Evolutionary conservation across 345 rosid species (phyloP).

Genomic region (Acer saccharum): DNA sequence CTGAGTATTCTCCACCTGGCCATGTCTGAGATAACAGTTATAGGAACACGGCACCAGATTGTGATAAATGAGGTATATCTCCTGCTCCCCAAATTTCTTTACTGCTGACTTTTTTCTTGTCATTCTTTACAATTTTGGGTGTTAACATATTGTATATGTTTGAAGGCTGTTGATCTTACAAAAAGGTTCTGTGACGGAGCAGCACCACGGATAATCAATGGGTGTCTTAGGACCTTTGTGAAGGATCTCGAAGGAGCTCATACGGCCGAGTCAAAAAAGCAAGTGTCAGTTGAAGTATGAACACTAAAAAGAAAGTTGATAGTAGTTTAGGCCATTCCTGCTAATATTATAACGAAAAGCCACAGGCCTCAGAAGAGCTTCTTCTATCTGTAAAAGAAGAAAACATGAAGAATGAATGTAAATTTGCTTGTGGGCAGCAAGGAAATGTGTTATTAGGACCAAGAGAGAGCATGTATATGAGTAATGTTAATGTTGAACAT

Average conservation of each 20-base stretch:
- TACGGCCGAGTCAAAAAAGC: conserved; percentile 29
- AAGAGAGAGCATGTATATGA: conserved; percentile 21
- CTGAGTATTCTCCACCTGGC: conserved; percentile 89
- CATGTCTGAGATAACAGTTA: conserved; percentile 86
- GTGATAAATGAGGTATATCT: conserved; percentile 85
- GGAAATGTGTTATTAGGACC: background rate
- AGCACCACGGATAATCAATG: conserved; percentile 89
- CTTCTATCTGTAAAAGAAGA: background rate
- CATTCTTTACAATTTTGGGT: background rate
- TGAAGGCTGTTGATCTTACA: conserved; percentile 94
- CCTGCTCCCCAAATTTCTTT: background rate
- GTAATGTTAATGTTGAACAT: background rate
- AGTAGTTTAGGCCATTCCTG: background rate
- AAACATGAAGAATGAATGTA: background rate
- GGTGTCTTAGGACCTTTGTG: conserved; percentile 87
- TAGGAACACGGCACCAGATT: conserved; percentile 86
- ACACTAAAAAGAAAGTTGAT: background rate
- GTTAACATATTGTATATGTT: background rate
- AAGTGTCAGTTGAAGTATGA: conserved; percentile 25
- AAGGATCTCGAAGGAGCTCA: conserved; percentile 44
- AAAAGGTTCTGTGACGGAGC: conserved; percentile 96
- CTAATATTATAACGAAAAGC: background rate
- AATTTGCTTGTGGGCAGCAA: background rate
- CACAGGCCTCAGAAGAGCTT: background rate
- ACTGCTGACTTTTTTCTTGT: background rate